Evolutionary conservation across 2,329 filamentous ascomycete species (phyloP), one percentile per base, ranked within the genome.

Genomic region (Aspergillus puulaauensis): DNA sequence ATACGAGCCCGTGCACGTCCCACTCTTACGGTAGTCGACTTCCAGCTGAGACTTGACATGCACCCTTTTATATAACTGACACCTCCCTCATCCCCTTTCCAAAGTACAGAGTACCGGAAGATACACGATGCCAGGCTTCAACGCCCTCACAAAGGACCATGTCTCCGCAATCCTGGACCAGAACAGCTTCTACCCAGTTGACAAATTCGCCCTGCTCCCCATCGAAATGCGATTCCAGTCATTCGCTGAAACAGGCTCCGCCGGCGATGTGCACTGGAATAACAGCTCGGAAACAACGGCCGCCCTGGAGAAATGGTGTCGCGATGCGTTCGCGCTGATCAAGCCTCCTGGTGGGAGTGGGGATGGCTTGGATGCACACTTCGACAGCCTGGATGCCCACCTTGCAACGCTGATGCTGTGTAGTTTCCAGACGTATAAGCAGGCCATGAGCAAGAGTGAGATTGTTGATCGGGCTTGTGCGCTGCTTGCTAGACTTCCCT

Each of bases 221-320:
- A 59, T 59, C 39, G 57, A 59, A 48, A 59, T 59, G 53, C 27
- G 53, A 23, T 59, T 59, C 24, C 19, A 14, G 24, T 19, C 27
- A 14, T 59, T 57, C 9, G 39, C 23, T n/a, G 24, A 57, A 24
- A 49, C 35, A 44, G 57, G 53, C n/a, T 48, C 52, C 27, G 12
- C 27, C 3, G 46, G 27, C 15, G 44, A 57, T 27, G 4, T 43
- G 9, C 27, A n/a, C 15, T 15, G 31, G 43, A 41, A 57, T 33
- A 44, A 11, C 24, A 39, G 5, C 12, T 9, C 11, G n/a, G 54
- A 59, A 15, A 59, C 43, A 9, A 57, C 57, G 14, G 57, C 49
- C 6, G 33, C 33, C 11, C 33, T 57, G 15, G 54, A 44, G 17
- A 43, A 57, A 44, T 59, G 57, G 57, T 59, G 54, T 49, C 48